Evolutionary conservation across 2,329 filamentous ascomycete species (phyloP).

Genomic region (Penicillium hordei): DNA sequence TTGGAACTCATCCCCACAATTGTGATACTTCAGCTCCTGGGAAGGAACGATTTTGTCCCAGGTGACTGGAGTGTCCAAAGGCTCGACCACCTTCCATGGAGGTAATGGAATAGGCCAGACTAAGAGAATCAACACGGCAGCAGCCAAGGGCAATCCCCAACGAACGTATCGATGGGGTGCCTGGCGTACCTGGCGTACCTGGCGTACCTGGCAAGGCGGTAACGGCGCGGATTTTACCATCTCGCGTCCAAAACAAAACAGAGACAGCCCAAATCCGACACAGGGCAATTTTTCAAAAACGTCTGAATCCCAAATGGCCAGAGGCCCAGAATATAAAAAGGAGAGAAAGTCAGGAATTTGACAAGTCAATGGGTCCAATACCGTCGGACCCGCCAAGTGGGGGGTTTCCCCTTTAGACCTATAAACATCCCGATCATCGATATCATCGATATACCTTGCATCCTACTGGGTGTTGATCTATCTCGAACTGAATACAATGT

Average conservation of each 20-base stretch:
- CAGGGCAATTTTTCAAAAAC: not conserved
- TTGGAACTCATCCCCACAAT: slow-evolving; percentile 49
- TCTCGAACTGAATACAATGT: not conserved
- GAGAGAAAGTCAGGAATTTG: not conserved
- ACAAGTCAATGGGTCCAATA: not conserved
- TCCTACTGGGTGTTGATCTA: not conserved
- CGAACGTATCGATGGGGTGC: not conserved
- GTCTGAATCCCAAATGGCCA: not conserved
- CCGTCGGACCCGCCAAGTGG: not conserved
- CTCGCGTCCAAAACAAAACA: not conserved
- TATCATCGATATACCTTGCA: not conserved
- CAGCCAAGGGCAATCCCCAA: slow-evolving; percentile 5
- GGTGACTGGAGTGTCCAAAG: not conserved
- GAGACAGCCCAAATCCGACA: not conserved
- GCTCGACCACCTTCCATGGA: not conserved
- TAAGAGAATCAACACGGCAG: not conserved
- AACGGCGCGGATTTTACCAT: not conserved
- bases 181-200: not conserved
- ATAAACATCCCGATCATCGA: not conserved
- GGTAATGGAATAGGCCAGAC: slow-evolving; percentile 2
- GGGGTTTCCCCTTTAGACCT: not conserved
- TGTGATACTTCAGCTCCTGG: slow-evolving; percentile 33
- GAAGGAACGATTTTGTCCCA: slow-evolving; percentile 33
- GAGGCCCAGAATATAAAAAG: not conserved
- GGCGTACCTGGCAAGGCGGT: not conserved